phyloP scores from a whole-genome alignment of 2,329 filamentous ascomycete genomes.

The Fusarium lyarnte region DNA sequence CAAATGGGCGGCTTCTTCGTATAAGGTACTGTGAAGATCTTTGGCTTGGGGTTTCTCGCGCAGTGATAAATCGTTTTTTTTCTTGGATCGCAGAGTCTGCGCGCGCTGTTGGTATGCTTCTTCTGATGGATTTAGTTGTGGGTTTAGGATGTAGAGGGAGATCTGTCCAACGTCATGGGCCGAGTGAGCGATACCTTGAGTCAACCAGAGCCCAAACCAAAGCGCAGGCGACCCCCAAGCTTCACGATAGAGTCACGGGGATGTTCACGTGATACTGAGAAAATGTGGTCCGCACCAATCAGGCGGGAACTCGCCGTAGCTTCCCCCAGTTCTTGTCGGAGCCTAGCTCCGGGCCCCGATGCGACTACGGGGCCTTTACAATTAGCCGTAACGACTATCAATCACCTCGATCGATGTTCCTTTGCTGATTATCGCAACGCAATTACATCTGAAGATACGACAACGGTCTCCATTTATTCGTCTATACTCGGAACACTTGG shows the following conservation, averaged over 20 bases:
- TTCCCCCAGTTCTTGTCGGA: slow-evolving; percentile 31
- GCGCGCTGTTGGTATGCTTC: slow-evolving; percentile 10
- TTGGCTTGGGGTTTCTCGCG: not conserved
- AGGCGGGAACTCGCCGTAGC: slow-evolving; percentile 6
- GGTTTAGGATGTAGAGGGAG: slow-evolving; percentile 32
- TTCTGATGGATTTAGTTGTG: slow-evolving; percentile 26
- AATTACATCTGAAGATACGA: not conserved
- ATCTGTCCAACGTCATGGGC: slow-evolving; percentile 36
- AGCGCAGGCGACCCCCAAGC: slow-evolving; percentile 14
- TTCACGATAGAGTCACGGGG: slow-evolving; percentile 23
- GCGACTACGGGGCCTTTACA: slow-evolving; percentile 21
- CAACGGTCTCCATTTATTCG: not conserved
- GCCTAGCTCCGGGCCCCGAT: slow-evolving; percentile 32
- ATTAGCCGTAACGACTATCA: slow-evolving; percentile 19
- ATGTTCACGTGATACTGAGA: slow-evolving; percentile 1
- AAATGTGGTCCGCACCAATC: slow-evolving; percentile 22
- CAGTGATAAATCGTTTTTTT: not conserved
- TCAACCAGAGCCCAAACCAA: slow-evolving; percentile 6
- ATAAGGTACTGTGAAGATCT: not conserved
- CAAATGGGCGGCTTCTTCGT: slow-evolving; percentile 14
- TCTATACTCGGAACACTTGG: not conserved
- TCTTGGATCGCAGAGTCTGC: not conserved
- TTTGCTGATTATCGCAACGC: not conserved
- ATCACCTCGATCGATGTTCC: slow-evolving; percentile 10
- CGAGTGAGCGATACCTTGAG: slow-evolving; percentile 31